Conservation (phyloP, 2,329 filamentous ascomycete species). For the Trichoderma polysporum region DNA sequence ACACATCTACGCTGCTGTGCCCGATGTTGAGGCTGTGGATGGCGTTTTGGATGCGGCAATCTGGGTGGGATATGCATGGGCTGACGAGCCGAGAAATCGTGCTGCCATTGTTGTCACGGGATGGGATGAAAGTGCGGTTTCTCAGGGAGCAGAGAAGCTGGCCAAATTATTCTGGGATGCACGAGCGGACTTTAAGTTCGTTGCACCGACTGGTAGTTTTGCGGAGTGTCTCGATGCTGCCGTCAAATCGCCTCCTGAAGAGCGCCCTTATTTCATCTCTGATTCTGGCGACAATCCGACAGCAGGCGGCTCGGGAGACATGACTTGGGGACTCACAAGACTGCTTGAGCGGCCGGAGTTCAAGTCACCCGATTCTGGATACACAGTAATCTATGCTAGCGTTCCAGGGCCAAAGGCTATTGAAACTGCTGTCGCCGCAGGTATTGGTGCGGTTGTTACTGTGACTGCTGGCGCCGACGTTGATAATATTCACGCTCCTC, state of each 20-base stretch:
- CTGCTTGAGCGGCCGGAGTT: slow-evolving; percentile 49
- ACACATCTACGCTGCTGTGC: slow-evolving; percentile 49
- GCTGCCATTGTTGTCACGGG: slow-evolving; percentile 52
- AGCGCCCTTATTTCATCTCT: slow-evolving; percentile 52
- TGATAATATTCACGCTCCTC: slow-evolving; percentile 48
- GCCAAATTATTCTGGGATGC: slow-evolving; percentile 49
- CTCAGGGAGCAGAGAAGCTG: slow-evolving; percentile 43
- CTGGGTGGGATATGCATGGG: slow-evolving; percentile 58
- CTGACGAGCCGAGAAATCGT: slow-evolving; percentile 53
- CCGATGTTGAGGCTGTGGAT: slow-evolving; percentile 40
- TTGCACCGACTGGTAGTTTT: slow-evolving; percentile 50
- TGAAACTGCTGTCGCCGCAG: slow-evolving; percentile 42
- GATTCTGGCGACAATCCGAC: slow-evolving; percentile 58
- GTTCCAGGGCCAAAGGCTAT: slow-evolving; percentile 49
- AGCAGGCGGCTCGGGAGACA: slow-evolving; percentile 53
- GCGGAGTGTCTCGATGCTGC: slow-evolving; percentile 48
- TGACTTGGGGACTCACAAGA: slow-evolving; percentile 50
- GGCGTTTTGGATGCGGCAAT: slow-evolving; percentile 52
- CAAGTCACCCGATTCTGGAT: slow-evolving; percentile 33
- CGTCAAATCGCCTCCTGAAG: slow-evolving; percentile 33
- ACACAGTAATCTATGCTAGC: slow-evolving; percentile 52
- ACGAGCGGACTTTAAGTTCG: slow-evolving; percentile 49
- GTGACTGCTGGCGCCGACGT: slow-evolving; percentile 52
- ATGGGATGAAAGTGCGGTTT: slow-evolving; percentile 44
- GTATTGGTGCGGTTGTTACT: slow-evolving; percentile 47